Conservation (phyloP, 768 basidiomycete genomes). For the Coprinopsis cinerea region DNA sequence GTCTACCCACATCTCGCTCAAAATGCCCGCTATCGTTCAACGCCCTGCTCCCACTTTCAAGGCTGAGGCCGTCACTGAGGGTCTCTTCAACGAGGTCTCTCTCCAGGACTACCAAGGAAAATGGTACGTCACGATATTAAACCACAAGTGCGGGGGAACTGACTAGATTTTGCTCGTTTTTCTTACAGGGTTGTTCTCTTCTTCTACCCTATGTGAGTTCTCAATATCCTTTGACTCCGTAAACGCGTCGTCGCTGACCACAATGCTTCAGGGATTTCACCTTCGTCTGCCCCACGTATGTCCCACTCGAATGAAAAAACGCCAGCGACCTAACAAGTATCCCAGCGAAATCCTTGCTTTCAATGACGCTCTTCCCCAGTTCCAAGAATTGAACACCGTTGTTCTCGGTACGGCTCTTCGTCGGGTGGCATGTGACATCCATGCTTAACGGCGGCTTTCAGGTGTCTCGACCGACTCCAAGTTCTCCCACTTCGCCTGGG, state of each 20-base stretch:
- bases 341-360: constrained; percentile 83
- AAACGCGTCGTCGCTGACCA: too few relatives aligned
- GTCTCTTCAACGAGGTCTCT: constrained; percentile 74
- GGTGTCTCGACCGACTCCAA: constrained; percentile 88
- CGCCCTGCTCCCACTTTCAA: constrained; percentile 81
- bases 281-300: constrained; percentile 83
- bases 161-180: constrained; percentile 1
- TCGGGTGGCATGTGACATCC: neutral
- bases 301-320: neutral
- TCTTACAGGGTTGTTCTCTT: constrained; percentile 77
- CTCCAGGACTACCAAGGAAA: constrained; percentile 68
- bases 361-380: constrained; percentile 77
- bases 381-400: constrained; percentile 65
- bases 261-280: constrained; percentile 80
- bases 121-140: constrained; percentile 49
- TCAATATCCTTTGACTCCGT: too few relatives aligned
- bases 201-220: constrained; percentile 91
- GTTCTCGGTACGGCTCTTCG: constrained; percentile 57
- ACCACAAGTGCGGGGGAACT: constrained; percentile 1
- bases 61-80: constrained; percentile 68
- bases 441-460: constrained; percentile 18
- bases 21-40: constrained; percentile 65
- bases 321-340: neutral
- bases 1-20: neutral
- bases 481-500: constrained; percentile 85